Conservation (phyloP, 1,284 basidiomycete species). For the Cutaneotrichosporon sp. region DNA sequence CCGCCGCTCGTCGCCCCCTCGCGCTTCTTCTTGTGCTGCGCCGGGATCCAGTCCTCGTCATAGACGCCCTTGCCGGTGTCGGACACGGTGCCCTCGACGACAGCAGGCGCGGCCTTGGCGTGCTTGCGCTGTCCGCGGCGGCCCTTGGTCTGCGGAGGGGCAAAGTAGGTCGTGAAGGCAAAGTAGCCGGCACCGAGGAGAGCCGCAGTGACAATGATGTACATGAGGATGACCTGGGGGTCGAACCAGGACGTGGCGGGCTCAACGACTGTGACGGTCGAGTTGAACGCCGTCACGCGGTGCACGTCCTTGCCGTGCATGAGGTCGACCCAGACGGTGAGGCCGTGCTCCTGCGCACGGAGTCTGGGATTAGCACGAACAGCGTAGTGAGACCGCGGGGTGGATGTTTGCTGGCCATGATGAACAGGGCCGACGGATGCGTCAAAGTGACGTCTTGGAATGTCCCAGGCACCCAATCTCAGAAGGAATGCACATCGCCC, state of each 20-base stretch:
- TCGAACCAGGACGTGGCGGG: slow-evolving; percentile 73
- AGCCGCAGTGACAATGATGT: slow-evolving; percentile 63
- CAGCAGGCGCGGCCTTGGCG: slow-evolving; percentile 22
- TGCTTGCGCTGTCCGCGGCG: slow-evolving; percentile 43
- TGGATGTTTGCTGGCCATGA: neutral
- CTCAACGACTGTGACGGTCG: slow-evolving; percentile 74
- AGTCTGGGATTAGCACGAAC: slow-evolving; percentile 42
- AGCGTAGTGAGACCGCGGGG: neutral
- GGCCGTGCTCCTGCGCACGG: slow-evolving; percentile 66
- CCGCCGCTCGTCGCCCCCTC: slow-evolving; percentile 26
- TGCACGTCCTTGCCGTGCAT: slow-evolving; percentile 40
- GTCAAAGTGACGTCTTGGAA: too few species aligned
- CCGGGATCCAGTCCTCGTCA: slow-evolving; percentile 89
- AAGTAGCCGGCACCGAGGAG: slow-evolving; percentile 64
- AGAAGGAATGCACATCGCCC: too few species aligned
- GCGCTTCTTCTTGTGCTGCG: slow-evolving; percentile 60
- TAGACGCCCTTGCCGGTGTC: slow-evolving; percentile 61
- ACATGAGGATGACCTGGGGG: slow-evolving; percentile 69
- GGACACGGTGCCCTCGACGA: slow-evolving; percentile 49
- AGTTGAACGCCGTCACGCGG: slow-evolving; percentile 69
- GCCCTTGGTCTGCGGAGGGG: slow-evolving; percentile 42
- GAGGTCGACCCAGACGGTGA: slow-evolving; percentile 67
- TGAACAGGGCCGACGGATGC: neutral
- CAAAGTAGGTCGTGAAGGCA: slow-evolving; percentile 61
- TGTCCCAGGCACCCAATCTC: too few species aligned